These are phyloP conservation scores for Mycosarcoma mackinlayi DNA, from an alignment of 1,284 basidiomycete species.

Conservation along the genomic window DNA sequence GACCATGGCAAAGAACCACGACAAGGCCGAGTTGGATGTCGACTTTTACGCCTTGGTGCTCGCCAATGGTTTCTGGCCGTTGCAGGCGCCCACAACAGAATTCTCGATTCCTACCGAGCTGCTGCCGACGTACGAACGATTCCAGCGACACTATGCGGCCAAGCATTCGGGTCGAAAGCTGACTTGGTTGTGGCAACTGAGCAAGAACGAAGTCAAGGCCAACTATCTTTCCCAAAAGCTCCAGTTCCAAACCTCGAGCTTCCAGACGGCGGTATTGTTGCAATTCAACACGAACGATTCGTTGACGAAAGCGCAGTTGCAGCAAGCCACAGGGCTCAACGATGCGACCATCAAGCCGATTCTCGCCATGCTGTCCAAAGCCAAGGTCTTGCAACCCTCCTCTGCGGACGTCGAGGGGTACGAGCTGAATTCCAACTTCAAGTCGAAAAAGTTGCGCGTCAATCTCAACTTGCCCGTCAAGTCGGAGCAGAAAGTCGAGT, in stretches of 20 bases:
- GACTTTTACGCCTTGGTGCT: slow-evolving; percentile 94
- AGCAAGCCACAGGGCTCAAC: slow-evolving; percentile 83
- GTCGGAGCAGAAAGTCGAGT: slow-evolving; percentile 91
- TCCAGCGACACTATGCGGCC: slow-evolving; percentile 91
- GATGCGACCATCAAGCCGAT: slow-evolving; percentile 87
- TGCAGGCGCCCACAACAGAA: slow-evolving; percentile 83
- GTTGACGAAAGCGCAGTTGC: slow-evolving; percentile 82
- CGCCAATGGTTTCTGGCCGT: slow-evolving; percentile 95
- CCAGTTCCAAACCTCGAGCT: slow-evolving; percentile 92
- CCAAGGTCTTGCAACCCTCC: slow-evolving; percentile 80
- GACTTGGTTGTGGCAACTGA: slow-evolving; percentile 98
- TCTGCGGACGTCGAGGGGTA: slow-evolving; percentile 75
- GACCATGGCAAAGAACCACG: slow-evolving; percentile 84
- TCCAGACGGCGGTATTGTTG: slow-evolving; percentile 92
- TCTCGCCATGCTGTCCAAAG: slow-evolving; percentile 84
- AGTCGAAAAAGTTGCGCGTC: slow-evolving; percentile 87
- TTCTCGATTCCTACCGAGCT: slow-evolving; percentile 91
- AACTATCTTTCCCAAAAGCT: slow-evolving; percentile 94
- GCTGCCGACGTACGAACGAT: slow-evolving; percentile 85
- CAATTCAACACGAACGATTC: slow-evolving; percentile 91
- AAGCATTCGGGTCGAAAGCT: slow-evolving; percentile 95
- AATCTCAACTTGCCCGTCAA: slow-evolving; percentile 94
- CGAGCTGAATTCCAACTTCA: slow-evolving; percentile 80
- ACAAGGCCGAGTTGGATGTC: slow-evolving; percentile 70
- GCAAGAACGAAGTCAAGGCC: slow-evolving; percentile 92